These are phyloP conservation scores for Aspergillus hortae DNA, from an alignment of 2,329 filamentous ascomycete genomes.

Conservation along the genomic window DNA sequence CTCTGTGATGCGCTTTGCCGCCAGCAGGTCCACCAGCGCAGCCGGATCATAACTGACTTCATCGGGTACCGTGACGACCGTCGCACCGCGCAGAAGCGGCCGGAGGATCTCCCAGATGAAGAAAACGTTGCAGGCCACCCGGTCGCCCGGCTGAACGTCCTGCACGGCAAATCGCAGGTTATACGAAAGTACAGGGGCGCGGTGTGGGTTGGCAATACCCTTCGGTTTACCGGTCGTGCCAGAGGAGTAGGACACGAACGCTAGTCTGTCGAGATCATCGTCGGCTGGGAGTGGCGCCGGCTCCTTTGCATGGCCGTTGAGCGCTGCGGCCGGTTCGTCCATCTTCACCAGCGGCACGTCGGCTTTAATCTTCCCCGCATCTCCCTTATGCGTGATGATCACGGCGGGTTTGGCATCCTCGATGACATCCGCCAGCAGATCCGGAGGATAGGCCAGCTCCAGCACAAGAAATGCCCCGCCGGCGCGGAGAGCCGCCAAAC, in stretches of 20 bases:
- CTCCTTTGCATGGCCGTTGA: constrained; percentile 42
- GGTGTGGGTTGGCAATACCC: constrained; percentile 75
- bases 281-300: constrained; percentile 55
- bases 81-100: constrained; percentile 70
- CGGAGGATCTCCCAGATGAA: constrained; percentile 83
- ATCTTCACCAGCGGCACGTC: constrained; percentile 61
- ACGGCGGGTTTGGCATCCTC: constrained; percentile 70
- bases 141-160: constrained; percentile 67
- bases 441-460: constrained; percentile 73
- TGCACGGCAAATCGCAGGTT: constrained; percentile 67
- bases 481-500: constrained; percentile 71
- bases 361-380: constrained; percentile 63
- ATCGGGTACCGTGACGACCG: constrained; percentile 71
- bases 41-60: constrained; percentile 74
- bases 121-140: constrained; percentile 84
- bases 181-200: constrained; percentile 70
- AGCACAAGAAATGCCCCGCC: constrained; percentile 78
- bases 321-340: constrained; percentile 44
- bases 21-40: constrained; percentile 67
- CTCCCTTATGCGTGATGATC: constrained; percentile 64
- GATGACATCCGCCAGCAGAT: constrained; percentile 70
- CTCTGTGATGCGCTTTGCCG: constrained; percentile 66
- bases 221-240: constrained; percentile 78
- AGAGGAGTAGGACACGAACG: constrained; percentile 78
- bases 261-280: constrained; percentile 68